Evolutionary conservation across 768 basidiomycete species (phyloP).

Genomic region (Pholiota molesta): DNA sequence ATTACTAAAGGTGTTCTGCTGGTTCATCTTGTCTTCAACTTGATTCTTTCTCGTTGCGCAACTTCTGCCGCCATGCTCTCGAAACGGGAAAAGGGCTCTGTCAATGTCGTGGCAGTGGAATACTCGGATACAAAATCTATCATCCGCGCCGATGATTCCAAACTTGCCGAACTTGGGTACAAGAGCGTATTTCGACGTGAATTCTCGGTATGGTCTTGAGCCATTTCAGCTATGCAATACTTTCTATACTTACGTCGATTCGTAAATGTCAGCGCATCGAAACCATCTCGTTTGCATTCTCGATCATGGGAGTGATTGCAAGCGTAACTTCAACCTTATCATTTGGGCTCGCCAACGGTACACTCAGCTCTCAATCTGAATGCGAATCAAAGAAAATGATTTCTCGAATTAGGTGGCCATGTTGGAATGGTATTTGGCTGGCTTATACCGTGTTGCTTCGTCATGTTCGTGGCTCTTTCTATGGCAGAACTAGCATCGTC

Average conservation of each 20-base stretch:
- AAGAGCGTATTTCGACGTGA: conserved; percentile 75
- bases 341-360: conserved; percentile 65
- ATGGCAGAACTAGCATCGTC: conserved; percentile 75
- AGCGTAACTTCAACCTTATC: conserved; percentile 68
- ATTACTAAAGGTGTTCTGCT: not conserved
- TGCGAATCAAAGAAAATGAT: not conserved
- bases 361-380: conserved; percentile 14
- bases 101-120: conserved; percentile 17
- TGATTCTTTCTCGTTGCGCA: conserved; percentile 3
- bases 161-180: conserved; percentile 70
- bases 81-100: conserved; percentile 19
- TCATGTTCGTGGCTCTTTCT: conserved; percentile 67
- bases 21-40: not conserved
- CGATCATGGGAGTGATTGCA: conserved; percentile 74
- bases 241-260: not conserved
- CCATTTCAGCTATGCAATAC: not conserved
- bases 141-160: conserved; percentile 47
- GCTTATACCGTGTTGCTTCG: conserved; percentile 72
- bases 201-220: conserved; percentile 55
- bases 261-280: conserved; percentile 50
- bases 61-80: conserved; percentile 13
- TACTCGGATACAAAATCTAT: conserved; percentile 20
- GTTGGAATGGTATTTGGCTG: conserved; percentile 80
- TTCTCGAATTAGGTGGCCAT: conserved; percentile 57
- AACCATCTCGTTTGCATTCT: conserved; percentile 68